Conservation (phyloP, 2,329 filamentous ascomycete species). For the Nemania sp. region DNA sequence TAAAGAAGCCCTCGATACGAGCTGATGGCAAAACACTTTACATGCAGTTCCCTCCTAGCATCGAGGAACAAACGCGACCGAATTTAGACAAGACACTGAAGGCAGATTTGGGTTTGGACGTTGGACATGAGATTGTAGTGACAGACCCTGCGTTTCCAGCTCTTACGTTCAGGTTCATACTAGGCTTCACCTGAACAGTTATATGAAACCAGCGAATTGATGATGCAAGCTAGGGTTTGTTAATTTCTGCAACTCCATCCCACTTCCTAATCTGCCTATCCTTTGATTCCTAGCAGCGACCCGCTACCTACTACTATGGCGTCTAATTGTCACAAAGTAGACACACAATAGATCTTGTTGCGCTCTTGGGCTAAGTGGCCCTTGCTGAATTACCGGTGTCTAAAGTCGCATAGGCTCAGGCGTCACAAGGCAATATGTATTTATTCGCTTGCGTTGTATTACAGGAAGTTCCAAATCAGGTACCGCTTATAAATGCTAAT, state of each 20-base stretch:
- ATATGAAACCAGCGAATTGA: slow-evolving; percentile 10
- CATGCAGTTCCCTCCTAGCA: slow-evolving; percentile 82
- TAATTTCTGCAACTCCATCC: neutral
- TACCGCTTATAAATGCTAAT: neutral
- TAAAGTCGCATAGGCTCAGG: no score
- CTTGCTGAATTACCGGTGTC: neutral
- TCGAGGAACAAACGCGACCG: slow-evolving; percentile 85
- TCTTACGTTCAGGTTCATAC: slow-evolving; percentile 70
- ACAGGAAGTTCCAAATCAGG: neutral
- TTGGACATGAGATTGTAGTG: slow-evolving; percentile 91
- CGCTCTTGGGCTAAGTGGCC: neutral
- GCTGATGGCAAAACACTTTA: slow-evolving; percentile 86
- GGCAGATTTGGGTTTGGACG: slow-evolving; percentile 74
- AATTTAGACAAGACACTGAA: slow-evolving; percentile 83
- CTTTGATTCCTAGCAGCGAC: neutral
- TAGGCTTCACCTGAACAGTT: slow-evolving; percentile 57
- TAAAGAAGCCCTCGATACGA: slow-evolving; percentile 92
- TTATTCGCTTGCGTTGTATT: neutral
- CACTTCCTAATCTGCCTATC: neutral
- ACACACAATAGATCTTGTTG: neutral
- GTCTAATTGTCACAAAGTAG: neutral
- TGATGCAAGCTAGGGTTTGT: neutral
- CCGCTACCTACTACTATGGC: neutral
- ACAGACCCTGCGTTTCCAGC: slow-evolving; percentile 90
- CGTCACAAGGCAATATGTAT: no score